phyloP scores from a whole-genome alignment of 768 basidiomycete genomes.

The Suillus occidentalis region DNA sequence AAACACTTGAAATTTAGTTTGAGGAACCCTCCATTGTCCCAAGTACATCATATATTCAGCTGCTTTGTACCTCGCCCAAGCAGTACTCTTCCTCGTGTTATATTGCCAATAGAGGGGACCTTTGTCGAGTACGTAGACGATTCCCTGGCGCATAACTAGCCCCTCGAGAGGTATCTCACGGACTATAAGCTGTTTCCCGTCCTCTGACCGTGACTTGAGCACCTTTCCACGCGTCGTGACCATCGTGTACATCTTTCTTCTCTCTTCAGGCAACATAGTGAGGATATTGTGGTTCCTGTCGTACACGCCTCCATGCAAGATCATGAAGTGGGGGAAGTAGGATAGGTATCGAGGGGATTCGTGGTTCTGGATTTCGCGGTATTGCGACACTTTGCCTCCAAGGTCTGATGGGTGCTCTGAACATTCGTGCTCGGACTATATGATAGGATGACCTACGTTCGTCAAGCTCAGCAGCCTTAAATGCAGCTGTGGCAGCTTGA shows the following conservation, averaged over 20 bases:
- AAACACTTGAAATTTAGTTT: slow-evolving; percentile 47
- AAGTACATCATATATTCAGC: slow-evolving; percentile 57
- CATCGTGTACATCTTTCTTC: slow-evolving; percentile 52
- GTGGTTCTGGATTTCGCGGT: slow-evolving; percentile 59
- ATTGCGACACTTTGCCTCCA: slow-evolving; percentile 55
- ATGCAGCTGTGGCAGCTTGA: slow-evolving; percentile 61
- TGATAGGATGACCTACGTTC: slow-evolving; percentile 44
- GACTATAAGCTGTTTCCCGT: slow-evolving; percentile 36
- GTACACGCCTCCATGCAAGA: slow-evolving; percentile 47
- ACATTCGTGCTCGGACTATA: too few relatives aligned
- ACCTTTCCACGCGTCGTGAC: slow-evolving; percentile 28
- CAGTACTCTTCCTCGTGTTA: slow-evolving; percentile 53
- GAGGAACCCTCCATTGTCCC: slow-evolving; percentile 40
- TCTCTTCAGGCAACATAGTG: slow-evolving; percentile 42
- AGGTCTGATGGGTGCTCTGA: slow-evolving; percentile 23
- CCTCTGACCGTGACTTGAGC: slow-evolving; percentile 11
- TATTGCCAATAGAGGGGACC: slow-evolving; percentile 52
- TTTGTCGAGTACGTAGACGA: slow-evolving; percentile 62
- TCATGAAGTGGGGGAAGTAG: slow-evolving; percentile 49
- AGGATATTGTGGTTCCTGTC: slow-evolving; percentile 53
- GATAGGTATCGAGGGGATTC: slow-evolving; percentile 53
- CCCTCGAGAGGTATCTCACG: slow-evolving; percentile 48
- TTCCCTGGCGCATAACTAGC: slow-evolving; percentile 50
- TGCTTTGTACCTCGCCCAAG: slow-evolving; percentile 60
- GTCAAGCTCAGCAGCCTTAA: slow-evolving; percentile 67